These are phyloP conservation scores for Pelargonium citronellum DNA, from an alignment of 441 rosid genomes.

Conservation along the genomic window DNA sequence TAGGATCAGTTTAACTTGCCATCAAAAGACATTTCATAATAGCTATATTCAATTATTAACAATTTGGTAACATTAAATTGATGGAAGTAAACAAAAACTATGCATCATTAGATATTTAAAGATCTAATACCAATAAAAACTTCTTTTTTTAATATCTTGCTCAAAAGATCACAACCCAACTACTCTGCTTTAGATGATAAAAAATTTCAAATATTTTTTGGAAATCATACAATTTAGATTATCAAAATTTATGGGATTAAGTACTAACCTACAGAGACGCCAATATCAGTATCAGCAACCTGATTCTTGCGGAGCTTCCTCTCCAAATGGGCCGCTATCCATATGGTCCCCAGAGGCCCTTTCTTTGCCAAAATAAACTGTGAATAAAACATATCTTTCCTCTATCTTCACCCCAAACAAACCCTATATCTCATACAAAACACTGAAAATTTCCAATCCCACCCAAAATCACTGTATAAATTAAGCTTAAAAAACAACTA, in stretches of 20 bases:
- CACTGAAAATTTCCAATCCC: slow-evolving; percentile 10
- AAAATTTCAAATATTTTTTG: background rate
- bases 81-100: background rate
- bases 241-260: background rate
- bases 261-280: slow-evolving; percentile 89
- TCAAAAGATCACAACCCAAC: background rate
- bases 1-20: background rate
- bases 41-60: background rate
- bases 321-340: slow-evolving; percentile 99
- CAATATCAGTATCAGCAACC: slow-evolving; percentile 98
- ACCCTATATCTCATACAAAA: slow-evolving; percentile 29
- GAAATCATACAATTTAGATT: background rate
- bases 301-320: slow-evolving; percentile 99
- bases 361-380: slow-evolving; percentile 99
- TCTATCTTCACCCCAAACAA: slow-evolving; percentile 20
- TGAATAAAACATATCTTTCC: slow-evolving; percentile 78
- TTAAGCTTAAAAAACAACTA: background rate
- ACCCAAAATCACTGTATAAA: background rate
- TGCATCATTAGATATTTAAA: background rate
- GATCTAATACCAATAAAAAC: background rate
- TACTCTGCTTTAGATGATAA: background rate
- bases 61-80: background rate
- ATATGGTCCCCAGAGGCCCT: slow-evolving; percentile 98
- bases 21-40: background rate
- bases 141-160: background rate